A percentile compares a stretch with the other conserved stretches of the same genome.
Evolutionary conservation across 2,329 filamentous ascomycete species (phyloP).

Genomic region (Verticillium nubilum): DNA sequence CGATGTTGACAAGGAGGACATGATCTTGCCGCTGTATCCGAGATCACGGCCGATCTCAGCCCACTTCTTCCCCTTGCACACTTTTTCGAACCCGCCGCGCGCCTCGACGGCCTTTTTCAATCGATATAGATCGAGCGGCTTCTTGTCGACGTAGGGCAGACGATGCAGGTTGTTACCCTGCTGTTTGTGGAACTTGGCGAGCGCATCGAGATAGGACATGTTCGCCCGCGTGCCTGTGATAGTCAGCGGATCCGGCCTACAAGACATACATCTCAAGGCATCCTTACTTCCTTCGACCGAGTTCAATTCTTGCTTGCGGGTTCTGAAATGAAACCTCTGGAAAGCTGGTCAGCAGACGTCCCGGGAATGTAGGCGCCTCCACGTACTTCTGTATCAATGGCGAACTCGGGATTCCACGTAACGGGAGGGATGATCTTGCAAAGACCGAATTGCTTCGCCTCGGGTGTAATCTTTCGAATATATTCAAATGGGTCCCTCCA

Average conservation of each 20-base stretch:
- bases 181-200: conserved; percentile 95
- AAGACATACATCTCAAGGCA: neutral
- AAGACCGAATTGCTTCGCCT: conserved; percentile 83
- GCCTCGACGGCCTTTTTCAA: conserved; percentile 95
- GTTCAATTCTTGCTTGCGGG: conserved; percentile 92
- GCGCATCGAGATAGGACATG: conserved; percentile 89
- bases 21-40: conserved; percentile 98
- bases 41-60: conserved; percentile 95
- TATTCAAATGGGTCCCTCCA: conserved; percentile 94
- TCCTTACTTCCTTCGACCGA: conserved; percentile 92
- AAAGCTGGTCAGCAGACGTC: conserved; percentile 1
- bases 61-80: conserved; percentile 98
- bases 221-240: conserved; percentile 82
- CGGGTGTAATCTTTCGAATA: conserved; percentile 83
- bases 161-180: conserved; percentile 91
- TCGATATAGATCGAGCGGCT: conserved; percentile 90
- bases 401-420: conserved; percentile 89
- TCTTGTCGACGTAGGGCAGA: conserved; percentile 95
- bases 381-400: conserved; percentile 87
- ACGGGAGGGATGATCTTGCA: conserved; percentile 95
- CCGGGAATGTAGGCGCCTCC: neutral
- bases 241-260: conserved; percentile 24
- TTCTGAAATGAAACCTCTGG: conserved; percentile 94
- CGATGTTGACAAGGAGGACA: conserved; percentile 96
- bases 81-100: conserved; percentile 89